Base-by-base conservation (phyloP, 805 yeast genomes). In the Millerozyma miso region DNA sequence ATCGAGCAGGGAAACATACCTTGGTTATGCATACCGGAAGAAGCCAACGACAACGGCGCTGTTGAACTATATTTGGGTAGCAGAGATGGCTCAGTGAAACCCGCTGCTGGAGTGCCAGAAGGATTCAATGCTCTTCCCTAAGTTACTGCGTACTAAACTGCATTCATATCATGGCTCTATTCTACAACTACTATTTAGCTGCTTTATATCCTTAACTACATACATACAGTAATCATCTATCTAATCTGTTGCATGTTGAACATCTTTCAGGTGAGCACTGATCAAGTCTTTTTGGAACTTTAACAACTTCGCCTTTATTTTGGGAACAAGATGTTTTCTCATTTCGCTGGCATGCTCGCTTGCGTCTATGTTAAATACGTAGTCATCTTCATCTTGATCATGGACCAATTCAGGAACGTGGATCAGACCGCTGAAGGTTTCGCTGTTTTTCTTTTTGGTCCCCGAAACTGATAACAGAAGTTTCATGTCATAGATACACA, bases 41-140 rank as follows among this genome's bases (percentile, higher is more conserved):
- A 74, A 18, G 59, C 76, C 14, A 81, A 81, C 50, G 78, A 77
- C 31, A 77, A 80, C n/a, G 75, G 71, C 15, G 66, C 63, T 8
- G 68, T 70, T 4, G 73, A 67, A 47, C 54, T 73, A 3, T 70
- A 69, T 37, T 58, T 69, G 19, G 74, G 73, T 17, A 57, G 58
- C 45, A 65, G 73, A 48, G 67, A 55, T 73, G 88, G 88, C 51
- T 65, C 45, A 77, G 76, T 72, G 62, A 67, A 74, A 40, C 88
- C 81, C 50, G 96, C 96, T 0, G 76, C 76, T 47, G 96, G 95
- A 5, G 96, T 88, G 10, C 97, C 97, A 1, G 85, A 83, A 41
- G 95, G 95, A 5, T 89, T 89, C 61, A 79, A 67, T 49, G 64
- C 48, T 23, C 29, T 23, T 23, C 10, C 6, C 10, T 23, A 23